Evolutionary conservation across 345 rosid species (phyloP).

Genomic region (Pistacia vera): DNA sequence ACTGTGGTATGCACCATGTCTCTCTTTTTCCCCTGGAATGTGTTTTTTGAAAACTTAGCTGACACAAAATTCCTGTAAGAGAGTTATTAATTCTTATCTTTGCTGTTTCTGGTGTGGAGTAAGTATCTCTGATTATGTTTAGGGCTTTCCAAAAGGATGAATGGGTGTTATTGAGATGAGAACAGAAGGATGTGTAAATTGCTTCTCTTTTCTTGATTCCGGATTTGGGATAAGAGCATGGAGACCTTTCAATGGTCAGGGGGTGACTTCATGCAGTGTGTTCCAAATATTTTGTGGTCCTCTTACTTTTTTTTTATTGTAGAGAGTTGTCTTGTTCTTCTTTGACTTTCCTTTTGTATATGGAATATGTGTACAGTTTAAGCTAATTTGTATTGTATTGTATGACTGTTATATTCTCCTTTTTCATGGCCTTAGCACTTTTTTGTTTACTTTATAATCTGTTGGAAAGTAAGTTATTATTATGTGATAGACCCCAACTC

Average conservation of each 20-base stretch:
- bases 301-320: not conserved
- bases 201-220: not conserved
- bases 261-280: not conserved
- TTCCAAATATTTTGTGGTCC: not conserved
- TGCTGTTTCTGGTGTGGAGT: not conserved
- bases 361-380: not conserved
- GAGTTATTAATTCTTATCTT: not conserved
- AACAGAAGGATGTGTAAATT: not conserved
- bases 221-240: no score
- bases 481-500: not conserved
- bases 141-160: not conserved
- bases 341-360: not conserved
- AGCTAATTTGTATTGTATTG: not conserved
- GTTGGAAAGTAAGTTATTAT: not conserved
- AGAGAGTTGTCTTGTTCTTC: not conserved
- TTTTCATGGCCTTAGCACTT: not conserved
- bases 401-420: not conserved
- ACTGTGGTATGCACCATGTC: not conserved
- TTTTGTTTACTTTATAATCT: not conserved
- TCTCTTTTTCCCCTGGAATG: not conserved
- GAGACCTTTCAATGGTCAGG: no score
- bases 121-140: not conserved
- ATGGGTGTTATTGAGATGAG: not conserved
- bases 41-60: not conserved
- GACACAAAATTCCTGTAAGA: not conserved